Evolutionary conservation across 768 basidiomycete species (phyloP).

Genomic region (Ephemerocybe angulata): DNA sequence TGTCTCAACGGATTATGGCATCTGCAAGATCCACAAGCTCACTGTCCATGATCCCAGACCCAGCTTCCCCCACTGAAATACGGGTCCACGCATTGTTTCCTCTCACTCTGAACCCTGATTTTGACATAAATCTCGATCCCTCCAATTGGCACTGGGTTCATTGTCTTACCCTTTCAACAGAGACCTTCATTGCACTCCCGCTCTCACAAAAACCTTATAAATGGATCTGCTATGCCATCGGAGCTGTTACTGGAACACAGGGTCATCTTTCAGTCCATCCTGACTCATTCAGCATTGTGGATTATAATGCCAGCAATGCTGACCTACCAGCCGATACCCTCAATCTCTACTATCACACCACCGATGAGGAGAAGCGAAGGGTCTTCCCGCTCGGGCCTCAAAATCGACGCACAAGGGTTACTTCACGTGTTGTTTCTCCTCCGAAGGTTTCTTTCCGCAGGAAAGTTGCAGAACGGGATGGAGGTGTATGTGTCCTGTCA

Average conservation of each 20-base stretch:
- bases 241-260: conserved; percentile 16
- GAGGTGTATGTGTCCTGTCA: conserved; percentile 14
- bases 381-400: conserved; percentile 18
- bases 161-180: conserved; percentile 1
- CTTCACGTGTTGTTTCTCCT: conserved; percentile 13
- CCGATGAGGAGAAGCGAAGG: conserved; percentile 15
- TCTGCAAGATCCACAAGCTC: no score
- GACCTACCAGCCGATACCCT: conserved; percentile 7
- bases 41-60: no score
- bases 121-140: conserved; percentile 2
- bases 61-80: neutral
- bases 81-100: conserved; percentile 8
- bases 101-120: neutral
- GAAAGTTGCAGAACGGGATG: conserved; percentile 14
- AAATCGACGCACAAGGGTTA: conserved; percentile 12
- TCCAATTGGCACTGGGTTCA: conserved; percentile 7
- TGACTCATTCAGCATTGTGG: conserved; percentile 8
- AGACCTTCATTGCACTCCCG: conserved; percentile 7
- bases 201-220: conserved; percentile 17
- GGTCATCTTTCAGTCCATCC: conserved; percentile 15
- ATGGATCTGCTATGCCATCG: conserved; percentile 21
- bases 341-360: conserved; percentile 15
- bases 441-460: conserved; percentile 11
- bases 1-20: no score
- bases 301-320: conserved; percentile 1